These are phyloP conservation scores for Neurospora sp. DNA, from an alignment of 495 filamentous ascomycete genomes.

Conservation along the genomic window DNA sequence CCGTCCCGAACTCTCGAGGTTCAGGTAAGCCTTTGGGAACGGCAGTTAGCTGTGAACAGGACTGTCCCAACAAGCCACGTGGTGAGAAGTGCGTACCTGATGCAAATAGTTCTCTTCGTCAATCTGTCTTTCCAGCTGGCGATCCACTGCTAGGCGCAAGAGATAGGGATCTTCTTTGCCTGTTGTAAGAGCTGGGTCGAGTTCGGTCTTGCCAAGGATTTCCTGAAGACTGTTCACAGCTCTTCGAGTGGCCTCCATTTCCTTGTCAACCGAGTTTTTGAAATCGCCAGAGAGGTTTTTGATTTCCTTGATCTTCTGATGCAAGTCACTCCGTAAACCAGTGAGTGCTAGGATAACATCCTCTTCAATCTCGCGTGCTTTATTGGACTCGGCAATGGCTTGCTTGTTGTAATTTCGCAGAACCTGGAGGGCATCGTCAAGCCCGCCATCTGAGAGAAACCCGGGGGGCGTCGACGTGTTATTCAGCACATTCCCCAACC, in stretches of 20 bases:
- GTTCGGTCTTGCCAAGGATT: conserved; percentile 62
- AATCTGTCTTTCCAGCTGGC: conserved; percentile 81
- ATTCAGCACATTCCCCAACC: conserved; percentile 73
- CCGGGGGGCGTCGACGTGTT: conserved; percentile 59
- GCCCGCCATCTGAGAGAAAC: conserved; percentile 68
- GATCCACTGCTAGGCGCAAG: conserved; percentile 70
- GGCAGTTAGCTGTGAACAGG: background rate
- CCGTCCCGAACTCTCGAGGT: conserved; percentile 86
- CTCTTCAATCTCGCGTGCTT: conserved; percentile 78
- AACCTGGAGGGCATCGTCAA: conserved; percentile 76
- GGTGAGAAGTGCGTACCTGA: conserved; percentile 46
- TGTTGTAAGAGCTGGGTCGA: conserved; percentile 59
- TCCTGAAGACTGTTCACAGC: conserved; percentile 73
- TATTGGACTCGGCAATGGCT: conserved; percentile 71
- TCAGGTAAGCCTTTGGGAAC: conserved; percentile 67
- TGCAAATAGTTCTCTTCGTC: conserved; percentile 97
- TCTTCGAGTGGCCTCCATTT: conserved; percentile 58
- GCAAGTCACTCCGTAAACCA: conserved; percentile 75
- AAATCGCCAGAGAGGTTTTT: conserved; percentile 86
- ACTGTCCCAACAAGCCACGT: background rate
- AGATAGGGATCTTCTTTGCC: conserved; percentile 91
- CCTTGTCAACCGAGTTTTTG: conserved; percentile 78
- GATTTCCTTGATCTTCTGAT: conserved; percentile 97
- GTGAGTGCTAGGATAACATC: conserved; percentile 83
- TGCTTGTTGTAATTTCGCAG: conserved; percentile 75